Evolutionary conservation across 371 early-diverging fungal species (phyloP), one percentile per base, ranked within the genome.

Genomic region (Fennellomyces sp.): DNA sequence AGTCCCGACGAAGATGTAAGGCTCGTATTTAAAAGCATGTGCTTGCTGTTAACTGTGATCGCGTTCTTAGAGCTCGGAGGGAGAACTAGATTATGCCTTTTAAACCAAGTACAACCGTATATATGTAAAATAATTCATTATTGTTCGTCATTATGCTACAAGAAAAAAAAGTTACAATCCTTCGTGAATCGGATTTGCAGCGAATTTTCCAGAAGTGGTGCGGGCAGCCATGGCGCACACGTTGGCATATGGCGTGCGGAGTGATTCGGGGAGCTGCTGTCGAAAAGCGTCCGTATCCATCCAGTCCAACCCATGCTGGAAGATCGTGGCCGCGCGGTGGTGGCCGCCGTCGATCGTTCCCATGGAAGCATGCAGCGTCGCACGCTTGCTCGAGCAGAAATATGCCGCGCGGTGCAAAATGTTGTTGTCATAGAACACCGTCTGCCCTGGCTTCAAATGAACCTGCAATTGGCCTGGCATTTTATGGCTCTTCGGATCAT

Each of bases 371-470:
- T 83, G 84, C n/a, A 83, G 63, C 8, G 84, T 83, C 21, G 73
- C 76, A 28, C 84, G 75, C 64, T 83, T 80, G 33, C 61, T 61
- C 19, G 70, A 54, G 11, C 60, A 65, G 35, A 65, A 59, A 47
- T 83, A 83, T n/a, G 74, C 67, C 52, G 82, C 84, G 26, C 84
- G 81, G 58, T 83, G 83, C 35, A 83, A 54, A 49, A 83, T 80
- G 58, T 83, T 83, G 55, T 80, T 83, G 58, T 83, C 80, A 48
- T 83, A 83, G 58, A 83, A 83, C 13, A 83, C 81, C 7, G 83
- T 83, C 64, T 83, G 81, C 28, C 83, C 83, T 13, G 83, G 76
- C 55, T 75, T 76, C 19, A 83, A 41, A 7, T 55, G 56, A 0
- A 83, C 80, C 27, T 66, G 70, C 3, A 81, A 54, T 47, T 69